Conservation (phyloP, 1,139 yeast species). For the Candida sanyaensis region DNA sequence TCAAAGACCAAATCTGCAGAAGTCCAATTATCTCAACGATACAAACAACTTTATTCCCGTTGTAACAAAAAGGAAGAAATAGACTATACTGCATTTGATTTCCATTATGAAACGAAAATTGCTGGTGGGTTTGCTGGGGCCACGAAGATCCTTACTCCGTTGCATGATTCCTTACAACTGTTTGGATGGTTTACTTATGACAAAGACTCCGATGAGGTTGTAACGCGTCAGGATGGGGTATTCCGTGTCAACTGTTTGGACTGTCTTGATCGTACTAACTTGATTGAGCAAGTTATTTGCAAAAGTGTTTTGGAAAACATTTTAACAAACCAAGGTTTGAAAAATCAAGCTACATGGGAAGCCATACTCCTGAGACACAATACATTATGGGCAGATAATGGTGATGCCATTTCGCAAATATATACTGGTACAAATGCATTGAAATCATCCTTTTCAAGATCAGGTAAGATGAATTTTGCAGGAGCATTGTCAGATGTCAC, state of each 20-base stretch:
- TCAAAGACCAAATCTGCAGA: slow-evolving; percentile 77
- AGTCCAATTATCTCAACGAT: slow-evolving; percentile 68
- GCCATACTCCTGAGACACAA: slow-evolving; percentile 72
- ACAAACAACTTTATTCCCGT: slow-evolving; percentile 53
- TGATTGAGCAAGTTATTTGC: slow-evolving; percentile 84
- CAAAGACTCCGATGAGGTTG: slow-evolving; percentile 45
- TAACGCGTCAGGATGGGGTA: slow-evolving; percentile 82
- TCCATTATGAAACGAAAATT: slow-evolving; percentile 83
- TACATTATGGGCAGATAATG: slow-evolving; percentile 95
- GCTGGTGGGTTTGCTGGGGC: slow-evolving; percentile 89
- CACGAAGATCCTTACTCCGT: slow-evolving; percentile 60
- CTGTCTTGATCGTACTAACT: slow-evolving; percentile 91
- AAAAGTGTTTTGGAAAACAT: slow-evolving; percentile 63
- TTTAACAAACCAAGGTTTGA: slow-evolving; percentile 26
- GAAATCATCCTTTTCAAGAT: slow-evolving; percentile 89
- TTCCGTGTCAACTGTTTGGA: slow-evolving; percentile 94
- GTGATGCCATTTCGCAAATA: slow-evolving; percentile 94
- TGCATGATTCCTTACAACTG: slow-evolving; percentile 66
- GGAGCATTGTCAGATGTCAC: slow-evolving; percentile 97
- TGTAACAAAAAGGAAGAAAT: slow-evolving; percentile 51
- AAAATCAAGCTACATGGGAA: slow-evolving; percentile 22
- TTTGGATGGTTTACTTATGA: slow-evolving; percentile 82
- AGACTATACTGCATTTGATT: slow-evolving; percentile 80
- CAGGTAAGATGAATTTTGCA: slow-evolving; percentile 94
- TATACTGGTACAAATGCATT: slow-evolving; percentile 97